phyloP scores from a whole-genome alignment of 1,284 basidiomycete species.

The Tilletia walkeri region DNA sequence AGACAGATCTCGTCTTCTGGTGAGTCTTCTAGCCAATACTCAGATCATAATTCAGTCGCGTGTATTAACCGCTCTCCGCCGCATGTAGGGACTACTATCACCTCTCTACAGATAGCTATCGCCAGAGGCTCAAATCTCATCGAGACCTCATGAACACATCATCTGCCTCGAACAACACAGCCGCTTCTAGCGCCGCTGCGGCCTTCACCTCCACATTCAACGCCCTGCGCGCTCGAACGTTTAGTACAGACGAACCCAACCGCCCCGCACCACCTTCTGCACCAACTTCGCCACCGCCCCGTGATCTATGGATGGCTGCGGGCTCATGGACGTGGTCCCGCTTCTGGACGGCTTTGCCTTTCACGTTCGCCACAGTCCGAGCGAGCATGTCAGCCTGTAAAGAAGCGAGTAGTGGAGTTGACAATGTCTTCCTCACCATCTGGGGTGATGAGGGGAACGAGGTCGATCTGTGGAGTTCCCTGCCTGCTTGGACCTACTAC shows the following conservation, averaged over 20 bases:
- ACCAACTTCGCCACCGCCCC: not conserved
- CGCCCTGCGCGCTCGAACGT: constrained; percentile 7
- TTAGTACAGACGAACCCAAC: not conserved
- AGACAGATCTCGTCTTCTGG: constrained; percentile 52
- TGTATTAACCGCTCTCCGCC: constrained; percentile 23
- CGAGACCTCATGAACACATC: constrained; percentile 12
- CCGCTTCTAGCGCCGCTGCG: not conserved
- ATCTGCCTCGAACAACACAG: not conserved
- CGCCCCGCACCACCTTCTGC: not conserved
- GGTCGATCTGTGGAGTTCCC: constrained; percentile 38
- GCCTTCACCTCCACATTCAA: constrained; percentile 5
- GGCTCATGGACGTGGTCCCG: constrained; percentile 57
- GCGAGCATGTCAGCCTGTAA: constrained; percentile 55
- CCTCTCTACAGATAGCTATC: constrained; percentile 47
- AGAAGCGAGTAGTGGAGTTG: constrained; percentile 40
- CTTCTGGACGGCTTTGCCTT: constrained; percentile 57
- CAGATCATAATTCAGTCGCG: not conserved
- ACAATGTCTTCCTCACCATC: constrained; percentile 55
- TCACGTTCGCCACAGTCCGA: constrained; percentile 56
- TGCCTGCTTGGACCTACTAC: constrained; percentile 50
- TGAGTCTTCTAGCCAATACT: not conserved
- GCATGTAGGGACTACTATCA: constrained; percentile 43
- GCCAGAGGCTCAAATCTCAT: constrained; percentile 53
- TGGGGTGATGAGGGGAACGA: constrained; percentile 59
- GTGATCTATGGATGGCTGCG: constrained; percentile 54